Conservation (phyloP, 1,139 yeast species). For the Blastobotrys indianensis region DNA sequence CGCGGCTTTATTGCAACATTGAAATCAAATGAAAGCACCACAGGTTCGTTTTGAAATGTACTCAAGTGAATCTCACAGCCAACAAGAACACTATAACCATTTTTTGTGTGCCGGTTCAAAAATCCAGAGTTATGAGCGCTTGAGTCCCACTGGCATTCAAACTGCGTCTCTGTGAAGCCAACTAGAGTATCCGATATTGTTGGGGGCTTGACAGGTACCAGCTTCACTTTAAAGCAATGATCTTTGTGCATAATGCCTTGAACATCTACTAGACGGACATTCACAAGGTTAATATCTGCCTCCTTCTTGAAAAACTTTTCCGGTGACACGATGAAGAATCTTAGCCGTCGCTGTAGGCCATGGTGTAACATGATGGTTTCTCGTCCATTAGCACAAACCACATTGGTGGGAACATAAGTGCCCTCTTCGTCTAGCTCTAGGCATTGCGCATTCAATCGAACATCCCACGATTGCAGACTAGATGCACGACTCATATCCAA, state of each 20-base stretch:
- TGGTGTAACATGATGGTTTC: constrained; percentile 24
- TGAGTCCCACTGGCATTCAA: constrained; percentile 24
- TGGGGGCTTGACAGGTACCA: not conserved
- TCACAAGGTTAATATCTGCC: constrained; percentile 13
- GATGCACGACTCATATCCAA: not conserved
- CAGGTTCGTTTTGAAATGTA: not conserved
- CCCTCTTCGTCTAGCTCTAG: constrained; percentile 28
- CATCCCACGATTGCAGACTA: not conserved
- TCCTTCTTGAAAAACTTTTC: constrained; percentile 15
- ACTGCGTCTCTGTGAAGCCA: constrained; percentile 1
- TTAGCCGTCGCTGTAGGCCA: constrained; percentile 29
- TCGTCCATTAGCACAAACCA: constrained; percentile 14
- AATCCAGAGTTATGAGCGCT: constrained; percentile 20
- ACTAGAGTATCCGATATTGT: not conserved
- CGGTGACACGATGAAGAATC: constrained; percentile 18
- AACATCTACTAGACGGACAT: constrained; percentile 21
- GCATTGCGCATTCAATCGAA: constrained; percentile 12
- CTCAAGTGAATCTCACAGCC: constrained; percentile 4
- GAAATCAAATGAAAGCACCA: constrained; percentile 10
- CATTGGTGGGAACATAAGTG: constrained; percentile 21
- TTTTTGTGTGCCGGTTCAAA: constrained; percentile 19
- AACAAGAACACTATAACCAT: constrained; percentile 13
- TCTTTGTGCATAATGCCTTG: constrained; percentile 16
- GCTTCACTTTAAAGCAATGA: constrained; percentile 4
- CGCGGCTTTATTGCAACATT: constrained; percentile 9